Percentiles rank a stretch among this genome's conserved stretches.
These are phyloP conservation scores for Glomus cerebriforme DNA, from an alignment of 192 early-diverging fungal genomes.

Conservation along the genomic window DNA sequence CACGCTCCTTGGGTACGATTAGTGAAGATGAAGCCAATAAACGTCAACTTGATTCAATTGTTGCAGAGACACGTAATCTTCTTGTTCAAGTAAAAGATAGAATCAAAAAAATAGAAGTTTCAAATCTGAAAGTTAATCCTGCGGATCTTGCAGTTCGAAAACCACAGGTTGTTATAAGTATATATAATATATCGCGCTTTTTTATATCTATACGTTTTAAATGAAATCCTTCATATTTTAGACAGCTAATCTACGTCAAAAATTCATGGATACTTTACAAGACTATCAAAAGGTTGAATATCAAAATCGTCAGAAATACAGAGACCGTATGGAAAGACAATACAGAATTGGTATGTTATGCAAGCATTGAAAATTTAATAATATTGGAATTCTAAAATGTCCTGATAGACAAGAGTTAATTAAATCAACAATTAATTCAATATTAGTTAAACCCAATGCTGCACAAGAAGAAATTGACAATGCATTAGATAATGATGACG, in stretches of 20 bases:
- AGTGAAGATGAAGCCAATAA: conserved; percentile 37
- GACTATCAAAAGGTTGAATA: conserved; percentile 79
- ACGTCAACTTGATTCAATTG: conserved; percentile 42
- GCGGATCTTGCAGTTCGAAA: conserved; percentile 14
- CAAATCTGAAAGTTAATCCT: conserved; percentile 20
- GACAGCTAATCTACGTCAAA: conserved; percentile 56
- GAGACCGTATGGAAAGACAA: conserved; percentile 80
- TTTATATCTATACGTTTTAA: background rate
- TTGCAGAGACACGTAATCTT: conserved; percentile 38
- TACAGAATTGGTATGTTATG: conserved; percentile 70
- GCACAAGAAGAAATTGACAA: conserved; percentile 73
- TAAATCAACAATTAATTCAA: conserved; percentile 3
- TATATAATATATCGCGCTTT: background rate
- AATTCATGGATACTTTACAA: conserved; percentile 66
- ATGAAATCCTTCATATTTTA: conserved; percentile 39
- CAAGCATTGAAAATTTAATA: background rate
- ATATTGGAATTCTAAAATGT: background rate
- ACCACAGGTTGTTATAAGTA: conserved; percentile 27
- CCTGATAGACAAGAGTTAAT: background rate
- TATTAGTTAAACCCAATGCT: conserved; percentile 78
- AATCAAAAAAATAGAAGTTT: conserved; percentile 41
- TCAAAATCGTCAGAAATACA: conserved; percentile 82
- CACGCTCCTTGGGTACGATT: conserved; percentile 41
- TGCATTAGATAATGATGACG: conserved; percentile 71
- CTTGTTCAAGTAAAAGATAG: conserved; percentile 48